A percentile compares a stretch with the other conserved stretches of the same genome.
phyloP scores from a whole-genome alignment of 2,329 filamentous ascomycete species.

The Helminthosporium solani region DNA sequence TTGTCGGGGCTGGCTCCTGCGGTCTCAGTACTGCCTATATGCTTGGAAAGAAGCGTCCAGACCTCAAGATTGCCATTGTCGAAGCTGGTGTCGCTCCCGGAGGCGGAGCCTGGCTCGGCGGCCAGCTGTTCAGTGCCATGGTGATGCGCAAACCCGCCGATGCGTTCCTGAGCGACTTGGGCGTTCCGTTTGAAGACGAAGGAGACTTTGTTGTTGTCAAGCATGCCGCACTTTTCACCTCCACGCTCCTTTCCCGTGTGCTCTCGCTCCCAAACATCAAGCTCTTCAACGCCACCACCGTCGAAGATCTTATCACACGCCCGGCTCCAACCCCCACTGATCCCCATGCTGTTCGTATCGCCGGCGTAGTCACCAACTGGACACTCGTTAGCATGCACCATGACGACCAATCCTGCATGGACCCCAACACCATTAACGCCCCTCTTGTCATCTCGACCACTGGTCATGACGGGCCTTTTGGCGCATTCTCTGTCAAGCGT shows the following conservation, averaged over 20 bases:
- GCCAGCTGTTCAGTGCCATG: slow-evolving; percentile 94
- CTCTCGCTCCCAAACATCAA: slow-evolving; percentile 87
- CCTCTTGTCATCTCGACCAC: slow-evolving; percentile 86
- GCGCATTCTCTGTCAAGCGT: slow-evolving; percentile 87
- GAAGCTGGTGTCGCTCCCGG: slow-evolving; percentile 82
- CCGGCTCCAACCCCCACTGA: slow-evolving; percentile 46
- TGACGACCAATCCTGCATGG: slow-evolving; percentile 92
- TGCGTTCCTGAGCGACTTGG: slow-evolving; percentile 76
- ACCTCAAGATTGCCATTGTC: slow-evolving; percentile 88
- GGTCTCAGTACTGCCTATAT: slow-evolving; percentile 83
- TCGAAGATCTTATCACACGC: slow-evolving; percentile 90
- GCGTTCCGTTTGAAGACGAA: slow-evolving; percentile 84
- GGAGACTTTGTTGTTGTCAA: slow-evolving; percentile 88
- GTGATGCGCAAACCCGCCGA: slow-evolving; percentile 92
- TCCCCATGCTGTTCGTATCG: slow-evolving; percentile 65
- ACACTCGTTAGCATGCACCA: slow-evolving; percentile 73
- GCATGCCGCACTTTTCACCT: slow-evolving; percentile 87
- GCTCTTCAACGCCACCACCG: slow-evolving; percentile 91
- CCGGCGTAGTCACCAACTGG: slow-evolving; percentile 95
- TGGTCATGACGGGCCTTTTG: slow-evolving; percentile 87
- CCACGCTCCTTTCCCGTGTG: slow-evolving; percentile 80
- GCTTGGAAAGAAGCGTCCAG: slow-evolving; percentile 78
- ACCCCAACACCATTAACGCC: slow-evolving; percentile 94
- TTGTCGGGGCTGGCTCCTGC: slow-evolving; percentile 86
- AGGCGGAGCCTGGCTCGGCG: slow-evolving; percentile 89